These are phyloP conservation scores for Apiospora marii DNA, from an alignment of 2,329 filamentous ascomycete species.

Conservation along the genomic window DNA sequence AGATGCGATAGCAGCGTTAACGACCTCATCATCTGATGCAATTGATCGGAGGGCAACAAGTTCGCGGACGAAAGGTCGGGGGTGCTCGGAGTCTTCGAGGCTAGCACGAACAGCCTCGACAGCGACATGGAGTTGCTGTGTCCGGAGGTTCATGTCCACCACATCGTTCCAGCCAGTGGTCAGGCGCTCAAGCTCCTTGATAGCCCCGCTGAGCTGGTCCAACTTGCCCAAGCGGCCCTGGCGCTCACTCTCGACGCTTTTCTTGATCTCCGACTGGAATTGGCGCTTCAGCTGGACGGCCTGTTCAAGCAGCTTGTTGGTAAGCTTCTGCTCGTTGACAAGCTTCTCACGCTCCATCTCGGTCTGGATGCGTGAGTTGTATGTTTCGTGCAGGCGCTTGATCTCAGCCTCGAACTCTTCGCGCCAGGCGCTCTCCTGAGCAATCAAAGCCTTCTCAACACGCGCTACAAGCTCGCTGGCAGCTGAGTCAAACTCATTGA, in stretches of 20 bases:
- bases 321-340: slow-evolving; percentile 81
- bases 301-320: slow-evolving; percentile 89
- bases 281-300: slow-evolving; percentile 86
- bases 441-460: slow-evolving; percentile 83
- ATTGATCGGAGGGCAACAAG: slow-evolving; percentile 95
- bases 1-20: slow-evolving; percentile 93
- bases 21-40: slow-evolving; percentile 81
- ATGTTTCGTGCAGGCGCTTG: slow-evolving; percentile 77
- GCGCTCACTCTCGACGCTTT: slow-evolving; percentile 88
- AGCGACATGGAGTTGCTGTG: slow-evolving; percentile 94
- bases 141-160: slow-evolving; percentile 88
- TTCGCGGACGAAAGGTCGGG: slow-evolving; percentile 88
- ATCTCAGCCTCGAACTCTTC: slow-evolving; percentile 89
- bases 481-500: slow-evolving; percentile 83
- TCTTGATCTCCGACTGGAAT: slow-evolving; percentile 80
- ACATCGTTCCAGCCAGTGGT: slow-evolving; percentile 91
- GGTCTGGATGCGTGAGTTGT: slow-evolving; percentile 80
- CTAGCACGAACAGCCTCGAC: slow-evolving; percentile 90
- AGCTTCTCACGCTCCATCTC: slow-evolving; percentile 82
- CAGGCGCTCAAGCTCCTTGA: slow-evolving; percentile 85
- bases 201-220: slow-evolving; percentile 77
- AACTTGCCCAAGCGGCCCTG: slow-evolving; percentile 87
- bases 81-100: slow-evolving; percentile 76
- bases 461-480: slow-evolving; percentile 87
- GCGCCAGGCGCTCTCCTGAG: slow-evolving; percentile 83